A percentile compares a stretch with the other conserved stretches of the same genome.
These are phyloP conservation scores for Protoeuglena noctilucae DNA, from an alignment of 139 green algal species.

Conservation along the genomic window DNA sequence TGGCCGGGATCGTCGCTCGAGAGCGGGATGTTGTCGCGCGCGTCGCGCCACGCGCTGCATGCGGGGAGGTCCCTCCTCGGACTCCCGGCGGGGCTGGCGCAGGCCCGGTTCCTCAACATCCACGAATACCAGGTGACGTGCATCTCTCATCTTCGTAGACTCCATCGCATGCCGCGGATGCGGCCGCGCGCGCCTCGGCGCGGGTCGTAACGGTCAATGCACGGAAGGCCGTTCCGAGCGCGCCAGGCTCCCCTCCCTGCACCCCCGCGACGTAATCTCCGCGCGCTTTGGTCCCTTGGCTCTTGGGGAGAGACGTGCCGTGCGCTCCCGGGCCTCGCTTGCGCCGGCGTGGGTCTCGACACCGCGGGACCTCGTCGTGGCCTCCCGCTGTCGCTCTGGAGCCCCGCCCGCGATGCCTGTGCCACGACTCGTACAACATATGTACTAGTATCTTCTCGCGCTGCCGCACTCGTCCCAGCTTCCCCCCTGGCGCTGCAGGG, in stretches of 20 bases:
- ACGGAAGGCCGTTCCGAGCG: background rate
- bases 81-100: no score
- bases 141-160: background rate
- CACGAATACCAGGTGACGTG: constrained; percentile 83
- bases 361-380: background rate
- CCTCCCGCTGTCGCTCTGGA: background rate
- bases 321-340: background rate
- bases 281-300: background rate
- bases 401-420: background rate
- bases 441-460: background rate
- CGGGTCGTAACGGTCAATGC: background rate
- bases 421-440: background rate
- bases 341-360: background rate
- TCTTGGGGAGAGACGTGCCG: background rate
- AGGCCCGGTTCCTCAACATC: constrained; percentile 70
- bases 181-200: background rate
- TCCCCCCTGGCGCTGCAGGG: no score
- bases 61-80: no score
- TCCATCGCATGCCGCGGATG: no score
- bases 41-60: no score
- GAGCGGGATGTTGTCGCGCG: no score
- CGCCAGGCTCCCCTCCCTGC: background rate
- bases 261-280: background rate
- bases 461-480: background rate
- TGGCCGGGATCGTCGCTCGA: no score